These are phyloP conservation scores for Bonnemaisonia californica DNA, from an alignment of 31 red algal genomes.

Conservation along the genomic window DNA sequence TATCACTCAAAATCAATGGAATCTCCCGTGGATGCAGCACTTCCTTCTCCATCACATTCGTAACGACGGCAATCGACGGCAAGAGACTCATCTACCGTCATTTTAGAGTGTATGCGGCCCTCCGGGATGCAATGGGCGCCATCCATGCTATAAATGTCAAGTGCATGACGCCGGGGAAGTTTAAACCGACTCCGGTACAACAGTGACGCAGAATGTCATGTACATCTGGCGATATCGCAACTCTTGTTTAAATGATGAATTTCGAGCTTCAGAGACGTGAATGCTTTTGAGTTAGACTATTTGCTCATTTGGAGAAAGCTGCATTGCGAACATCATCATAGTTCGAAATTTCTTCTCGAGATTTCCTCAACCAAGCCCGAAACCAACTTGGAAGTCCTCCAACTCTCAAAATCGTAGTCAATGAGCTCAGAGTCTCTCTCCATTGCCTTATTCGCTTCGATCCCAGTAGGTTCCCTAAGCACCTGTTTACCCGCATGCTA, in stretches of 20 bases:
- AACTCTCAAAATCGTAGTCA: neutral
- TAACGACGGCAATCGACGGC: neutral
- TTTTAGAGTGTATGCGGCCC: neutral
- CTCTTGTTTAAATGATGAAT: neutral
- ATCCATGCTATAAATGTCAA: conserved; percentile 3
- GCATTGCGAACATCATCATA: neutral
- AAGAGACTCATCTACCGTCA: neutral
- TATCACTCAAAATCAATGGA: too few species aligned
- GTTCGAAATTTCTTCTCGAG: neutral
- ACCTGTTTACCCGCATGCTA: neutral
- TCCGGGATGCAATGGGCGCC: neutral
- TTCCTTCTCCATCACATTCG: neutral
- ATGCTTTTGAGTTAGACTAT: too few species aligned
- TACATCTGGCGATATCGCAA: too few species aligned
- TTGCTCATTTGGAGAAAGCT: too few species aligned
- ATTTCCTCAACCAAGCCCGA: too few species aligned
- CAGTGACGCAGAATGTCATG: neutral
- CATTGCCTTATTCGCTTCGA: neutral
- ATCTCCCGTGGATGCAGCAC: conserved; percentile 8
- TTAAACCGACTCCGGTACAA: neutral
- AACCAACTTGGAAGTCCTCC: neutral
- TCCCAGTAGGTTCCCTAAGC: neutral
- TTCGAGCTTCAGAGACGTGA: neutral
- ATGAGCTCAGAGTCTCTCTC: neutral
- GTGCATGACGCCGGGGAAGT: neutral